These are phyloP conservation scores for Perilla frutescens DNA, from an alignment of 257 asterid species.

Conservation along the genomic window DNA sequence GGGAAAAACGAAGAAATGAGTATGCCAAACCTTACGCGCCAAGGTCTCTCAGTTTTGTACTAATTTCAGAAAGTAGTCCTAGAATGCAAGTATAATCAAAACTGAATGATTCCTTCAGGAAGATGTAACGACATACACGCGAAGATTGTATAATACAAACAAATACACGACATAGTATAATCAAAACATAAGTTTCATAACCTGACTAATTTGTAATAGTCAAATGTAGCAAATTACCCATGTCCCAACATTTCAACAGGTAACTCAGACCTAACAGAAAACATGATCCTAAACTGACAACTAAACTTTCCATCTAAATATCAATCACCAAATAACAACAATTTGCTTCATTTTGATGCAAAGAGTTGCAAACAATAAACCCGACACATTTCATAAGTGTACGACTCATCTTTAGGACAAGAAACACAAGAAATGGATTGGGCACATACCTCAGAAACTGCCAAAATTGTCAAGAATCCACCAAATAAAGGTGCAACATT, in stretches of 20 bases:
- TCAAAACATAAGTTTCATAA: background rate
- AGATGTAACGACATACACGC: background rate
- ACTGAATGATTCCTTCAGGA: background rate
- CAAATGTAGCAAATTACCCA: too few relatives aligned
- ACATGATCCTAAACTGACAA: background rate
- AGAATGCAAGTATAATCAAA: background rate
- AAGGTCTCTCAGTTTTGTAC: background rate
- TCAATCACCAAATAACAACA: background rate
- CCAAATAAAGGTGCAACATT: slow-evolving; percentile 82
- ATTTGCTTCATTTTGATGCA: background rate
- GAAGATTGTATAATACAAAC: background rate
- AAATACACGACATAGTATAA: background rate
- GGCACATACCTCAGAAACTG: slow-evolving; percentile 82
- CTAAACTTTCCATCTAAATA: background rate
- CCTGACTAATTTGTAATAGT: too few relatives aligned
- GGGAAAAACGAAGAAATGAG: background rate
- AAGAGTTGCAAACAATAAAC: background rate
- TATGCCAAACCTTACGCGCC: background rate
- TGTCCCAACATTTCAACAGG: background rate
- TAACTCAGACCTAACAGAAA: background rate
- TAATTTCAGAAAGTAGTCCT: background rate
- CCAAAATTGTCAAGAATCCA: slow-evolving; percentile 88
- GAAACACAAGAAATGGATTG: background rate
- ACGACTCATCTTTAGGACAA: background rate
- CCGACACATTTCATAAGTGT: background rate